Evolutionary conservation across 768 basidiomycete species (phyloP).

Genomic region (Termitomyces sp.): DNA sequence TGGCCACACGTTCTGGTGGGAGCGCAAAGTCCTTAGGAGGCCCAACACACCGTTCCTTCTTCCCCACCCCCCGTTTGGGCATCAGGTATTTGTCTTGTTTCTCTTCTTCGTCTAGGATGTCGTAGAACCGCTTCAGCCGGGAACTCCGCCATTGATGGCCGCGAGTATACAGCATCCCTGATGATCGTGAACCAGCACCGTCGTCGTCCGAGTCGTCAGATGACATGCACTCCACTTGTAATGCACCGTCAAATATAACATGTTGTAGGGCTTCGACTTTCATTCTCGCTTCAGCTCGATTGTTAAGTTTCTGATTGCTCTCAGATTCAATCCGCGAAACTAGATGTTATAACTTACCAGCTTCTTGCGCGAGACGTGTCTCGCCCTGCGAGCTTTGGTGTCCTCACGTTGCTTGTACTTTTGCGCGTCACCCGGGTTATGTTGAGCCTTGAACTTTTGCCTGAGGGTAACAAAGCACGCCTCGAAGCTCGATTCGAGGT

Average conservation of each 20-base stretch:
- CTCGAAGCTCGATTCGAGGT: constrained; percentile 62
- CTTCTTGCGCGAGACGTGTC: constrained; percentile 62
- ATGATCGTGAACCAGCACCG: constrained; percentile 27
- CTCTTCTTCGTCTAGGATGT: constrained; percentile 59
- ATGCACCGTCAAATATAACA: constrained; percentile 64
- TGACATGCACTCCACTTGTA: constrained; percentile 78
- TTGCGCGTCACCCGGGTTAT: constrained; percentile 14
- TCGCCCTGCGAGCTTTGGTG: constrained; percentile 57
- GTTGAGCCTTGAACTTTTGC: constrained; percentile 64
- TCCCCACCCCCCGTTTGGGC: constrained; percentile 59
- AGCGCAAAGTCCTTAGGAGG: constrained; percentile 54
- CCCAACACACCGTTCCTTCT: constrained; percentile 53
- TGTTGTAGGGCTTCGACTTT: constrained; percentile 55
- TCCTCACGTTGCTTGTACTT: constrained; percentile 52
- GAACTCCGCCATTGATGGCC: constrained; percentile 69
- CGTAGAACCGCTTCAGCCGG: constrained; percentile 60
- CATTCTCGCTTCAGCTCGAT: constrained; percentile 60
- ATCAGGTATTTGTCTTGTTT: constrained; percentile 40
- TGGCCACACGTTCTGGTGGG: constrained; percentile 62
- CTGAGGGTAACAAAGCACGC: constrained; percentile 68
- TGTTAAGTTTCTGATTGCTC: constrained; percentile 58
- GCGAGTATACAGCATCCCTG: constrained; percentile 48
- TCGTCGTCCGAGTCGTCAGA: constrained; percentile 74
- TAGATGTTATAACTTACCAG: constrained; percentile 40
- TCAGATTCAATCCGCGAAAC: constrained; percentile 1